Evolutionary conservation across 148 eudicot genomes (phyloP).

Genomic region (Rhododendron williamsianum): DNA sequence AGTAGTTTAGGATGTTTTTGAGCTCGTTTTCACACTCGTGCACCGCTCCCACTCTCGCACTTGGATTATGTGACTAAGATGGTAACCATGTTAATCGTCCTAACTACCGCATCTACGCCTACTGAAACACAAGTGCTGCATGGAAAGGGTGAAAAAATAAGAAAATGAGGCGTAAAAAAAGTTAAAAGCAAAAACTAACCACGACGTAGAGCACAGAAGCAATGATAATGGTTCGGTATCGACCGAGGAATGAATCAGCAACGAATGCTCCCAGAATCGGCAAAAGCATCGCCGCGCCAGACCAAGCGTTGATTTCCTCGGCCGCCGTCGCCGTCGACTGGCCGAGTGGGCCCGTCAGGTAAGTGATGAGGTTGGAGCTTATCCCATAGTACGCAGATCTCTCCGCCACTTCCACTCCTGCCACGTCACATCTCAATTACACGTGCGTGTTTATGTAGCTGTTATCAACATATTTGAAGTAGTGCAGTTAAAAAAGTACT

Average conservation of each 20-base stretch:
- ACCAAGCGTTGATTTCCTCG: conserved; percentile 49
- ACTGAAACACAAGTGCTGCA: neutral
- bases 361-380: conserved; percentile 47
- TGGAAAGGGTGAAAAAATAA: neutral
- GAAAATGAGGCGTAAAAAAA: neutral
- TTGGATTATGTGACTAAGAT: too few relatives aligned
- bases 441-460: too few relatives aligned
- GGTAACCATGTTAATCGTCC: neutral
- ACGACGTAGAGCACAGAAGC: conserved; percentile 46
- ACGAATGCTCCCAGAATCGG: conserved; percentile 59
- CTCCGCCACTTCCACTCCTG: conserved; percentile 62
- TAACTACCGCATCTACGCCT: neutral
- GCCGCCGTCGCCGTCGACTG: conserved; percentile 67
- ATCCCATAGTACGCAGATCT: conserved; percentile 57
- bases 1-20: too few relatives aligned
- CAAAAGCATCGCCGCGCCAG: conserved; percentile 37
- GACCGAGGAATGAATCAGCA: conserved; percentile 55
- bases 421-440: neutral
- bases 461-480: too few relatives aligned
- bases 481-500: too few relatives aligned
- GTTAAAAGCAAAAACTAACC: conserved; percentile 26
- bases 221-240: conserved; percentile 44
- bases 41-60: too few relatives aligned
- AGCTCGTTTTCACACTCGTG: too few relatives aligned
- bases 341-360: conserved; percentile 49